Evolutionary conservation across 2,329 filamentous ascomycete species (phyloP).

Genomic region (Intubia oerlemansii): DNA sequence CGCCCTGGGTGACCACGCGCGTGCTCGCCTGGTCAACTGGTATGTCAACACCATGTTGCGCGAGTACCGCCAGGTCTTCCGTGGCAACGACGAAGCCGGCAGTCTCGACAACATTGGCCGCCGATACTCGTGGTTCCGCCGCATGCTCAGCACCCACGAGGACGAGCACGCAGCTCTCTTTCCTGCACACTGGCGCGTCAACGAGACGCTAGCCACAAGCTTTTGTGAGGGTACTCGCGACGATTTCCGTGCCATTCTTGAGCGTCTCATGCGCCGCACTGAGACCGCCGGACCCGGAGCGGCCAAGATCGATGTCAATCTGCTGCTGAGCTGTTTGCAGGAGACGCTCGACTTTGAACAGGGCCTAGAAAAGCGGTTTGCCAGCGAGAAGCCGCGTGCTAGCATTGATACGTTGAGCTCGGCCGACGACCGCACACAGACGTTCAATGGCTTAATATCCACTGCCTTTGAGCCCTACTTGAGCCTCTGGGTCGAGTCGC

Average conservation of each 20-base stretch:
- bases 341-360: constrained; percentile 89
- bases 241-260: constrained; percentile 83
- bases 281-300: constrained; percentile 36
- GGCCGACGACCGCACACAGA: constrained; percentile 50
- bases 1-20: constrained; percentile 72
- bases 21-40: constrained; percentile 71
- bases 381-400: constrained; percentile 32
- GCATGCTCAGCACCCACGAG: constrained; percentile 89
- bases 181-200: constrained; percentile 69
- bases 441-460: constrained; percentile 79
- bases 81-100: constrained; percentile 89
- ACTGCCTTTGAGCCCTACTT: constrained; percentile 95
- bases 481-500: constrained; percentile 90
- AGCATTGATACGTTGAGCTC: constrained; percentile 84
- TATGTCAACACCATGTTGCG: constrained; percentile 94
- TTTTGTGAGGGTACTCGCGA: constrained; percentile 94
- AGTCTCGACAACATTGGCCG: constrained; percentile 91
- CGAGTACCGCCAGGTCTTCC: constrained; percentile 89
- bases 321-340: constrained; percentile 28
- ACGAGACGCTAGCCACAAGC: constrained; percentile 70
- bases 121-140: constrained; percentile 87
- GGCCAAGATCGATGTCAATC: constrained; percentile 27
- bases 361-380: constrained; percentile 65
- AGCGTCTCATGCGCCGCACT: constrained; percentile 59
- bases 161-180: constrained; percentile 82